Evolutionary conservation across 768 basidiomycete genomes (phyloP), one percentile per base, ranked within the genome.

Genomic region (Boletus rex-veris): DNA sequence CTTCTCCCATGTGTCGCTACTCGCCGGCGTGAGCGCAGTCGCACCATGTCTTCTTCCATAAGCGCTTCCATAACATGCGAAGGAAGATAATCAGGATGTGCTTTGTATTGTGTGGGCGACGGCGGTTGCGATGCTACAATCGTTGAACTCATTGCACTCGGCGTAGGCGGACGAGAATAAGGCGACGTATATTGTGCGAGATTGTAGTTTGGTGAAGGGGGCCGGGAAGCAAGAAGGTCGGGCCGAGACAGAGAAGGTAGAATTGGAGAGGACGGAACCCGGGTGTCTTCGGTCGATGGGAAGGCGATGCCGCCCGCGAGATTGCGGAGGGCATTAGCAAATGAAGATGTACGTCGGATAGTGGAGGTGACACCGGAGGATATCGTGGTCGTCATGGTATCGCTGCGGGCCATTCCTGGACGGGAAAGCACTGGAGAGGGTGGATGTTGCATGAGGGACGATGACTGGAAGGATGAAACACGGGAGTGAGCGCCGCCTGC

Each of bases 11-110:
- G 72, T n/a, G 62, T 51, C 21, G 67, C 58, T 2, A 72, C 60
- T 37, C 75, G 74, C 5, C 88, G 75, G 21, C 92, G 80, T 31
- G 90, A 86, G 19, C 86, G 76, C 36, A 98, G 65, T 5, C 96
- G 82, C 55, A 96, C 92, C 88, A 96, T 91, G 63, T 98, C 96
- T 64, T 96, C 93, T 63, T 92, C 91, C 68, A 93, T 90, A 28
- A 98, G 74, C 0, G 88, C 88, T 57, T 92, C 88, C 75, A 97
- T 90, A 19, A 93, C 90, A 60, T 90, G 80, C 12, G 83, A 86
- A 3, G 92, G 83, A 37, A 78, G 64, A 64, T 88, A 92, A 49
- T 84, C 81, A 40, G 74, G 74, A 1, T 74, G 71, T 1, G 71
- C 53, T 30, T 68, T 73, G 26, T 70, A 60, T 3, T 63, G 49